A percentile compares a stretch with the other conserved stretches of the same genome.
Evolutionary conservation across 1,284 basidiomycete genomes (phyloP).

Genomic region (Tylopilus sp.): DNA sequence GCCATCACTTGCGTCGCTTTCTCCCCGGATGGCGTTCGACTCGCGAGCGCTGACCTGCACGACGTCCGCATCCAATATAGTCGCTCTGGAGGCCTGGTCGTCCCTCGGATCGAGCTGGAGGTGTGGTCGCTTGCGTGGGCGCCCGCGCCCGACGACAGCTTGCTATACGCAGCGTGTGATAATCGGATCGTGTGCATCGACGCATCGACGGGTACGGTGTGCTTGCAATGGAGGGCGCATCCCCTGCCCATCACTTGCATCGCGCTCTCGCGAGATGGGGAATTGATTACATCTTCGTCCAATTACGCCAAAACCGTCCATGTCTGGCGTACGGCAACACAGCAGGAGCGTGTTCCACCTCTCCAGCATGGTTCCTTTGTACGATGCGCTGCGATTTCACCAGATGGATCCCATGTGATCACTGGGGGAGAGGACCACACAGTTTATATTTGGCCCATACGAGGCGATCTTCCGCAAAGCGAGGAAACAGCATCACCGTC

Average conservation of each 20-base stretch:
- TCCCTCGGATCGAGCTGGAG: not conserved
- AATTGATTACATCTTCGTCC: not conserved
- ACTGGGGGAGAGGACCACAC: not conserved
- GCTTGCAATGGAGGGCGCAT: slow-evolving; percentile 1
- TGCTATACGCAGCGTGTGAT: not conserved
- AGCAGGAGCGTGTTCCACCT: not conserved
- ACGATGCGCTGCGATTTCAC: slow-evolving; percentile 1
- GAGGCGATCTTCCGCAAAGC: not conserved
- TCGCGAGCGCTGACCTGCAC: slow-evolving; percentile 1
- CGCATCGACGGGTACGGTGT: not conserved
- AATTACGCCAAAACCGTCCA: not conserved
- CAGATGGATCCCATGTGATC: slow-evolving; percentile 1
- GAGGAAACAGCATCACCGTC: not conserved
- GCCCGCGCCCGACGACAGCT: not conserved
- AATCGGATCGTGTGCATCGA: slow-evolving; percentile 1
- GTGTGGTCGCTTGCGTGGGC: slow-evolving; percentile 3
- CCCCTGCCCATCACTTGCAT: not conserved
- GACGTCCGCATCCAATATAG: not conserved
- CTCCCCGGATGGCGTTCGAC: not conserved
- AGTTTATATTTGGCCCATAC: slow-evolving; percentile 2
- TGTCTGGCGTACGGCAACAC: slow-evolving; percentile 1
- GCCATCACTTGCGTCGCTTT: not conserved
- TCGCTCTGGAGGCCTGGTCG: not conserved
- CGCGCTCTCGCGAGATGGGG: not conserved
- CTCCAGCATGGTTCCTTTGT: not conserved